Base-by-base conservation (phyloP, 352 stramenopile genomes). In the Phytophthora capsici region DNA sequence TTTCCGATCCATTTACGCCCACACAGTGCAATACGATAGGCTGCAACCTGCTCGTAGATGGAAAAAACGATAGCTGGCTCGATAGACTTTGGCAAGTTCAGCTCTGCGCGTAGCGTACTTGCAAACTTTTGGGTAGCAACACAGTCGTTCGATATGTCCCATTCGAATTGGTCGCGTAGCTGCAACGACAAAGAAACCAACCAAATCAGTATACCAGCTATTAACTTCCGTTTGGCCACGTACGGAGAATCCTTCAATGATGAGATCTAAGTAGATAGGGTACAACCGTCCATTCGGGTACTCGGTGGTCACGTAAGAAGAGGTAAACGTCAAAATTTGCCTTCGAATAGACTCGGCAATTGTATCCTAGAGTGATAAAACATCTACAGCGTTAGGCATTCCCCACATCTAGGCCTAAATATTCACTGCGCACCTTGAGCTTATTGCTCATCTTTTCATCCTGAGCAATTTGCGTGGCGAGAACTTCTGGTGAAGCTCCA, bases 131-230 rank as follows among this genome's bases (percentile, higher is more conserved):
- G 71, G 4, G 73, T 75, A 6, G 78, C 69, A 34, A 62, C 56
- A 40, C 75, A 84, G 45, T 82, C 69, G 36, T 79, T 84, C 30
- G 69, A 81, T 28, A 91, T 82, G 49, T 93, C 83, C 85, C 85
- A 93, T 52, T 93, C 85, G 25, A 93, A 90, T 57, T 92, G 85
- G 64, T 93, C 85, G 8, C 78, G 82, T 4, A 93, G 63, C 85
- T 28, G 25, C 7, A 28, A 6, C 25, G 25, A 28, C 25, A 28
- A 28, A 0, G 7, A 28, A 28, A 8, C 3, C 4, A 28, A 28
- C 25, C 25, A 28, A 28, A 28, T 28, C 3, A 28, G 25, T 28
- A 28, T 28, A 28, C 25, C 25, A n/a, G 40, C 9, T 46, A 16
- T 14, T 32, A 56, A 26, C n/a, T 30, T n/a, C 17, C 22, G 16